Conservation (phyloP, 1,284 basidiomycete genomes). For the Irpex lacteus region DNA sequence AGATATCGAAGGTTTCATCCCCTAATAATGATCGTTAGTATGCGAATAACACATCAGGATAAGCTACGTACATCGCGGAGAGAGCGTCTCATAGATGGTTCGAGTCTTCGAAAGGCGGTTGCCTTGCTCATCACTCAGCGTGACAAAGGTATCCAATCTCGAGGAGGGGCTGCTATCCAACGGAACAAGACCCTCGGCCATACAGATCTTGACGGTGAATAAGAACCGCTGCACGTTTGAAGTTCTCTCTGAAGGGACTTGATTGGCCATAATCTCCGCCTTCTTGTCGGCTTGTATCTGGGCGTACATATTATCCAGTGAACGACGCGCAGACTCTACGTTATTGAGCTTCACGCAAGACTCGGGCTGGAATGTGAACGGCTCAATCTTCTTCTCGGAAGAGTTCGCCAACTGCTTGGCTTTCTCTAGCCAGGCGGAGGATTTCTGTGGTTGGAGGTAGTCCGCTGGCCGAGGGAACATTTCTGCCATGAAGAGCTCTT, state of each 20-base stretch:
- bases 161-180: slow-evolving; percentile 70
- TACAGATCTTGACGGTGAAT: slow-evolving; percentile 92
- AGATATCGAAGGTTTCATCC: slow-evolving; percentile 97
- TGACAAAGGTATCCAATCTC: slow-evolving; percentile 88
- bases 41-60: slow-evolving; percentile 6
- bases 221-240: slow-evolving; percentile 68
- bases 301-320: slow-evolving; percentile 92
- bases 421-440: slow-evolving; percentile 93
- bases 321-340: slow-evolving; percentile 86
- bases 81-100: slow-evolving; percentile 90
- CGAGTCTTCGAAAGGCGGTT: slow-evolving; percentile 91
- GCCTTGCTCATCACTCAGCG: slow-evolving; percentile 90
- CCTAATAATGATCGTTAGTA: slow-evolving; percentile 40
- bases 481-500: slow-evolving; percentile 88
- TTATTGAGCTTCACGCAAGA: slow-evolving; percentile 99
- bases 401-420: slow-evolving; percentile 78
- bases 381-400: slow-evolving; percentile 88
- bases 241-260: slow-evolving; percentile 56
- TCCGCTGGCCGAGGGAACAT: slow-evolving; percentile 87
- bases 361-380: slow-evolving; percentile 92
- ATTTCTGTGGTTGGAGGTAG: slow-evolving; percentile 76
- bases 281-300: slow-evolving; percentile 91
- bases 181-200: slow-evolving; percentile 81
- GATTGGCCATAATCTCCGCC: slow-evolving; percentile 55
- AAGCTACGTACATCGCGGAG: slow-evolving; percentile 77